These are phyloP conservation scores for Aspergillus cejpii DNA, from an alignment of 2,329 filamentous ascomycete species.

Conservation along the genomic window DNA sequence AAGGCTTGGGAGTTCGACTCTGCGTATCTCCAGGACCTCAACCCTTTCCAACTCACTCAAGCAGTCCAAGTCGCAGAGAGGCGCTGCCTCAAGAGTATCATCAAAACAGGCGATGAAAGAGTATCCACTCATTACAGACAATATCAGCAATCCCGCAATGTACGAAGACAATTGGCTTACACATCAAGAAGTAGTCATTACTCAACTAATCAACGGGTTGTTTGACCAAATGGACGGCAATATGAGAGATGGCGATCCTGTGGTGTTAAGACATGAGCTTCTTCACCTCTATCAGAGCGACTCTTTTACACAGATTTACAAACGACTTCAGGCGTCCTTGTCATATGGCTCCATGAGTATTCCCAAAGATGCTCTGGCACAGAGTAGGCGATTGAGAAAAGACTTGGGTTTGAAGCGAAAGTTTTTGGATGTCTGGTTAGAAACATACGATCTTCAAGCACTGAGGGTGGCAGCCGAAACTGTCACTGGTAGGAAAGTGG, in stretches of 20 bases:
- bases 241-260: constrained; percentile 18
- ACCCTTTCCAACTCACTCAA: constrained; percentile 12
- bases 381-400: constrained; percentile 44
- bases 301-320: constrained; percentile 47
- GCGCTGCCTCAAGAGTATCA: constrained; percentile 28
- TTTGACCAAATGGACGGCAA: constrained; percentile 38
- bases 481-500: constrained; percentile 51
- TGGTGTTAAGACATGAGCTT: constrained; percentile 43
- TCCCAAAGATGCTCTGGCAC: constrained; percentile 47
- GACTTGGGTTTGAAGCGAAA: constrained; percentile 54
- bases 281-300: constrained; percentile 50
- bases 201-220: constrained; percentile 53
- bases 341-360: constrained; percentile 52
- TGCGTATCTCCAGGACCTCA: constrained; percentile 9
- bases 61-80: constrained; percentile 22
- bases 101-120: constrained; percentile 24
- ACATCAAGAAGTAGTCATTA: constrained; percentile 56
- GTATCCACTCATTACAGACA: constrained; percentile 50
- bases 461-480: constrained; percentile 52
- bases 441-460: constrained; percentile 49
- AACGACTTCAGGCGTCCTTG: constrained; percentile 53
- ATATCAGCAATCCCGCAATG: constrained; percentile 51
- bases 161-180: constrained; percentile 59
- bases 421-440: constrained; percentile 53
- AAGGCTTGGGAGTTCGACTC: not conserved